Evolutionary conservation across 805 yeast genomes (phyloP), one percentile per base, ranked within the genome.

Genomic region (Deakozyma indianensis): DNA sequence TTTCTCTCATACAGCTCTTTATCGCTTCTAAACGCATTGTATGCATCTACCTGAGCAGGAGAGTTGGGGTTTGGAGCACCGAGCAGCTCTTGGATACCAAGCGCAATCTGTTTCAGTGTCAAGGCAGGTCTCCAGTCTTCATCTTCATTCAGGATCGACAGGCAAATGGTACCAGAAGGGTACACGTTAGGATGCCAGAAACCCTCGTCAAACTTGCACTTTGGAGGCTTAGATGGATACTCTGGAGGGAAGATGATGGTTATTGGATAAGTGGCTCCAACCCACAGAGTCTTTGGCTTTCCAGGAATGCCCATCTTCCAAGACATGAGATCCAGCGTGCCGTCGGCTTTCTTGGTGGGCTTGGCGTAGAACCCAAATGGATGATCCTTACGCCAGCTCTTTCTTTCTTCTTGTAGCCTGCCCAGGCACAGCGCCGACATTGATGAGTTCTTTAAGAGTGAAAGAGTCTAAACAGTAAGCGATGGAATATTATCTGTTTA

Each of bases 301-400:
- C 99, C 99, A 5, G 98, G 98, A 45, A 92, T 83, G 22, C 97
- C 97, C 16, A 95, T 94, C 15, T 77, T 77, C 99, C 99, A 92
- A 56, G 65, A 73, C 57, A 83, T 82, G 50, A 92, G 69, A 62
- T 92, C 87, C 50, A 92, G 68, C 0, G 86, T 68, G 2, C 98
- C 98, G 57, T 87, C 95, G 1, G 68, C 56, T n/a, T 71, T 68
- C 60, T 83, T 88, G 22, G 66, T 59, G 14, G 99, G 99, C 58
- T 85, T 84, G 32, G 99, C 99, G 53, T 67, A 88, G 64, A 92
- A 92, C 4, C 97, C 97, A 64, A 88, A 92, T 0, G 99, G 99
- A 60, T 92, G 99, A 61, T 87, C 96, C 61, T 86, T 90, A 54
- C 99, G 78, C 99, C 99, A 92, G 62, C 83, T 86, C 65, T 88